These are phyloP conservation scores for Aspergillus sp. DNA, from an alignment of 2,329 filamentous ascomycete species.

Conservation along the genomic window DNA sequence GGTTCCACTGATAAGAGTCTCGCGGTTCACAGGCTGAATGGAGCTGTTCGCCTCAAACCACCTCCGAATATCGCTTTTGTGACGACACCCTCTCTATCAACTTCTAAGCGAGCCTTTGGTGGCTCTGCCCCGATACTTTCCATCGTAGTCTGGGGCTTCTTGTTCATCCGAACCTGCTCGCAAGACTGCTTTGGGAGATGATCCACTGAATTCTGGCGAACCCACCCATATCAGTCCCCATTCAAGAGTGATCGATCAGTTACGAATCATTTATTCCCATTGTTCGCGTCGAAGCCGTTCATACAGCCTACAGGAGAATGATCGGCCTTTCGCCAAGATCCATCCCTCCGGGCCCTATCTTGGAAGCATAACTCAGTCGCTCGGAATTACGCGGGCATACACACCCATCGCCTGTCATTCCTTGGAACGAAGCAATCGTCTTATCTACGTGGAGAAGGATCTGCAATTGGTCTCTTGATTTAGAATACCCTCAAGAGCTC, in stretches of 20 bases:
- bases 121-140: background rate
- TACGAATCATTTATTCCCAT: background rate
- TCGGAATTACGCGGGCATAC: background rate
- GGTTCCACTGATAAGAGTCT: conserved; percentile 11
- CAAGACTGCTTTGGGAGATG: background rate
- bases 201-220: background rate
- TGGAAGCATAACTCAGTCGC: background rate
- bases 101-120: background rate
- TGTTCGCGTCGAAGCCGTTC: conserved; percentile 3
- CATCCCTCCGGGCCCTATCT: background rate
- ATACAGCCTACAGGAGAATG: conserved; percentile 6
- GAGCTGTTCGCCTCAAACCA: conserved; percentile 1
- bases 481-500: background rate
- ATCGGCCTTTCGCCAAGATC: conserved; percentile 9
- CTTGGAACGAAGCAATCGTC: background rate
- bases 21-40: conserved; percentile 5
- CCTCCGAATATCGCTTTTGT: conserved; percentile 7
- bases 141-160: background rate
- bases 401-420: background rate
- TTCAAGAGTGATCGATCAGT: background rate
- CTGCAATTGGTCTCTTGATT: background rate
- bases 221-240: background rate
- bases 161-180: background rate
- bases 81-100: background rate
- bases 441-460: conserved; percentile 1